Base-by-base conservation (phyloP, 805 yeast species). In the Wickerhamiella dianesei region DNA sequence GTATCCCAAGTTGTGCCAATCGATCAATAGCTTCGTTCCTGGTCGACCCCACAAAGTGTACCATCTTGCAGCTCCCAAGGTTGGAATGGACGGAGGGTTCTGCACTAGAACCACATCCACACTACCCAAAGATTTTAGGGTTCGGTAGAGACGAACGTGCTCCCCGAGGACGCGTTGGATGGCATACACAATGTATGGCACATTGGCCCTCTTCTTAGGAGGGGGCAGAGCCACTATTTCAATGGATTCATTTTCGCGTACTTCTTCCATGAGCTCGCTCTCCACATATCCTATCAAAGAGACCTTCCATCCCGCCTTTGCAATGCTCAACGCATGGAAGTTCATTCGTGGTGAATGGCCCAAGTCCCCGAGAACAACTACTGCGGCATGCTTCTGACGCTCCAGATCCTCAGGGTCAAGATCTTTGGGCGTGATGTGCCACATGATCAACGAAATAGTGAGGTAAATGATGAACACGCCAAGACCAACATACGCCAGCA, bases 311-410 rank as follows among this genome's bases (percentile, higher is more conserved):
- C 87, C 92, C 1, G 63, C 57, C 29, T 70, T 62, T n/a, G 82
- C 73, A 55, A 92, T 78, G 46, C 89, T 80, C 48, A 71, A 65
- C 0, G 94, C 95, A 61, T 92, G 98, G 64, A 89, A 83, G 54
- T 80, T 74, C 82, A 89, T 92, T 50, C 98, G 71, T 4, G 98
- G 98, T 0, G 96, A 88, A 59, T 87, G 94, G 13, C 95, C 96
- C 46, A 92, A 60, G 59, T 89, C 97, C 1, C 98, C 98, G 17
- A 92, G 66, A 2, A 92, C 98, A 52, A 85, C 73, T 17, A 92
- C 77, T 8, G 82, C 72, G 4, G 85, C 78, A 45, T 85, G 74
- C 51, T 71, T 76, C 49, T 69, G 51, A 35, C 55, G 53, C 4
- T 46, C 25, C 37, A 55, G 46, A 16, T 51, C 56, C 8, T 49